phyloP scores from a whole-genome alignment of 2,329 filamentous ascomycete genomes.

The Aureobasidium uvarum region DNA sequence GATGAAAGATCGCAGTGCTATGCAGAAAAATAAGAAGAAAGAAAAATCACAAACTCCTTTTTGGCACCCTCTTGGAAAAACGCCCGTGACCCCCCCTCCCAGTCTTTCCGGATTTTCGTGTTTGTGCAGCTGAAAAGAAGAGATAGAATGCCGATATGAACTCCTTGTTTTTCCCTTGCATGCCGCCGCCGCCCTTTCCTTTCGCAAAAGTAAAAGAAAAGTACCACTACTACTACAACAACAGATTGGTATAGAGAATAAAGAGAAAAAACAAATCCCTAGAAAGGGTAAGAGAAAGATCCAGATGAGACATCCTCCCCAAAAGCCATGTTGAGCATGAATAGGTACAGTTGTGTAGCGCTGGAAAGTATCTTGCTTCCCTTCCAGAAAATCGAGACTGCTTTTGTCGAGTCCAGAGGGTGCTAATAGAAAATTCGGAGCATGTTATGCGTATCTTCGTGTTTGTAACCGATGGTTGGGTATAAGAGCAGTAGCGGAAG shows the following conservation, averaged over 20 bases:
- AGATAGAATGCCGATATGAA: slow-evolving; percentile 12
- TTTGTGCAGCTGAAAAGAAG: slow-evolving; percentile 2
- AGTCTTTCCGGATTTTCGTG: not conserved
- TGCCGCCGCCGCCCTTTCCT: not conserved
- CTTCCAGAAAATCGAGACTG: not conserved
- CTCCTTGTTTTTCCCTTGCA: not conserved
- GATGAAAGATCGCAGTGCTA: slow-evolving; percentile 16
- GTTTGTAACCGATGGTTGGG: not conserved
- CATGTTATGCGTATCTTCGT: slow-evolving; percentile 9
- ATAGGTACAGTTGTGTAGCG: slow-evolving; percentile 1
- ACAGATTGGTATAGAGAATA: slow-evolving; percentile 22
- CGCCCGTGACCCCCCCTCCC: not conserved
- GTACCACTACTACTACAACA: slow-evolving; percentile 13
- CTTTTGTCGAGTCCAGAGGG: not conserved
- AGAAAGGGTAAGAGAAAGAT: slow-evolving; percentile 5
- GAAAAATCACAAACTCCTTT: not conserved
- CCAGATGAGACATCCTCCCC: slow-evolving; percentile 8
- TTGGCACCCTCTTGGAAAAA: not conserved
- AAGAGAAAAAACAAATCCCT: slow-evolving; percentile 13
- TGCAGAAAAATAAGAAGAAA: slow-evolving; percentile 2
- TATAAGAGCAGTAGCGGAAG: slow-evolving; percentile 3
- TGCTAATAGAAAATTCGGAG: not conserved
- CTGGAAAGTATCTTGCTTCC: not conserved
- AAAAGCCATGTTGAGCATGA: not conserved
- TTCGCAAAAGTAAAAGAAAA: slow-evolving; percentile 19